phyloP scores from a whole-genome alignment of 176 grass and related monocot genomes.

The Musa schizocarpa region DNA sequence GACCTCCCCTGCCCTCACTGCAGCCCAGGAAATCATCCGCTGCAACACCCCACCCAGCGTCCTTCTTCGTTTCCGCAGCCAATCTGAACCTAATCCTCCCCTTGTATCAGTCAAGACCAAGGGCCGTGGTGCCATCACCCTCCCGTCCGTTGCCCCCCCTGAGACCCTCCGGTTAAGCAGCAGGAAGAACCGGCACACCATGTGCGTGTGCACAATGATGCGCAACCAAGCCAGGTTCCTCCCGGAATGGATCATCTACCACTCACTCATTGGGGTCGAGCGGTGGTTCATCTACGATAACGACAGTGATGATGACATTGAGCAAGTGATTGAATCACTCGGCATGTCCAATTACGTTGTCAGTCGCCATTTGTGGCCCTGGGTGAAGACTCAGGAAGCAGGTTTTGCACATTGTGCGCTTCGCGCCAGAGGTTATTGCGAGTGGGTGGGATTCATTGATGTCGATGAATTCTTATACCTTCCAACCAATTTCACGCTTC shows the following conservation, averaged over 20 bases:
- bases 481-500: conserved; percentile 45
- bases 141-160: conserved; percentile 59
- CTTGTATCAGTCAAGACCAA: conserved; percentile 74
- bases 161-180: conserved; percentile 35
- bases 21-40: conserved; percentile 83
- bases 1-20: conserved; percentile 52
- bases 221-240: conserved; percentile 88
- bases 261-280: conserved; percentile 49
- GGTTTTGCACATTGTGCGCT: conserved; percentile 94
- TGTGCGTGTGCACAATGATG: conserved; percentile 98
- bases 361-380: conserved; percentile 70
- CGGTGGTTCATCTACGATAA: conserved; percentile 16
- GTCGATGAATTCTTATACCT: conserved; percentile 89
- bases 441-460: conserved; percentile 92
- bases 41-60: conserved; percentile 62
- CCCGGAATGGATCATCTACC: conserved; percentile 80
- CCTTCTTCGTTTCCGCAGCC: conserved; percentile 24
- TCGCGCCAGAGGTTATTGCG: conserved; percentile 52
- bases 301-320: conserved; percentile 74
- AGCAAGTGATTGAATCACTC: conserved; percentile 44
- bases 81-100: conserved; percentile 19
- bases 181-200: conserved; percentile 49
- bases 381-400: conserved; percentile 94
- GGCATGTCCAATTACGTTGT: conserved; percentile 40
- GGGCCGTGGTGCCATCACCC: conserved; percentile 44